Base-by-base conservation (phyloP, 2,329 filamentous ascomycete species). In the Exophiala viscosa region DNA sequence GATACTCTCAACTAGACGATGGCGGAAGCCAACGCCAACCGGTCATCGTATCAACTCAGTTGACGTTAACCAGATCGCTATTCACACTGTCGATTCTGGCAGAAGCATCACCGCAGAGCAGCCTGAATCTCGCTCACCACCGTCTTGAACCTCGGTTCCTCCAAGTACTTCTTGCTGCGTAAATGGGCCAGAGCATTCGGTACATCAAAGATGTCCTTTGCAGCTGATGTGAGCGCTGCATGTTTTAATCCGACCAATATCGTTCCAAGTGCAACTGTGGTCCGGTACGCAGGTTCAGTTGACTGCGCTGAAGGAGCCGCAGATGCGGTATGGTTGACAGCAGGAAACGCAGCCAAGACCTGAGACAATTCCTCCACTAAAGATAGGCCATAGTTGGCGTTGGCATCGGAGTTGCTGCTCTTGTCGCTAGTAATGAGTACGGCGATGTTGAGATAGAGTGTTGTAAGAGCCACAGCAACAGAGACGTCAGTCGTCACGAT, bases 261-360 rank as follows among this genome's bases (percentile, higher is more conserved):
- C 1, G 91, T 99, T 0, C 93, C 95, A 0, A 92, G 71, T 0
- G 88, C 89, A 5, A 95, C 88, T 5, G 97, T 76, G 0, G 83
- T 83, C 17, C 93, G 83, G 67, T 91, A 97, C 3, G 93, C 72
- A 0, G 89, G 88, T 67, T 97, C 93, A 0, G 85, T 82, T 62
- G 97, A 91, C 2, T 77, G 82, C 58, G 88, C 85, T 3, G 76
- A 78, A 5, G 75, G 55, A 38, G 45, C 58, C 2, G 51, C 52
- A 9, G 52, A 46, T 4, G 52, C 39, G 11, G 52, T 51, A 46
- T 62, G 60, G 17, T 62, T 50, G 28, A 63, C 60, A 3, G 54
- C 39, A 5, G 58, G 61, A 28, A 58, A 56, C 6, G 45, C 38
- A 36, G 34, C 72, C 1, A 95, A 70, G 1, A 92, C 78, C 50